Percentiles rank a stretch among this genome's conserved stretches.
phyloP scores from a whole-genome alignment of 371 early-diverging fungal genomes.

The Lichtheimia corymbifera region DNA sequence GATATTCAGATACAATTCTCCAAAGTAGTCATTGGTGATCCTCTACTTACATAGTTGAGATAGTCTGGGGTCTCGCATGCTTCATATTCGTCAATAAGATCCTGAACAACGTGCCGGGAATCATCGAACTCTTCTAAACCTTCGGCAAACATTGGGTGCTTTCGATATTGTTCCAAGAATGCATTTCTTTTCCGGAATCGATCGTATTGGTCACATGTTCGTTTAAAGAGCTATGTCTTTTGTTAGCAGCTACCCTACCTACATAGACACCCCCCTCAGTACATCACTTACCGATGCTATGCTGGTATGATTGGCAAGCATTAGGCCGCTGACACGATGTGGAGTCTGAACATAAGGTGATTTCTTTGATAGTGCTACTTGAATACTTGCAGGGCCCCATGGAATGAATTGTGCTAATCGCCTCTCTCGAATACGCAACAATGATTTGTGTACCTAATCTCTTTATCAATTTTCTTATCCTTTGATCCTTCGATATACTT shows the following conservation, averaged over 20 bases:
- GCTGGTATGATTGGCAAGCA: conserved; percentile 98
- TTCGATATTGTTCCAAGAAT: conserved; percentile 97
- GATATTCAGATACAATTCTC: too few relatives aligned
- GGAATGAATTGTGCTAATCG: conserved; percentile 97
- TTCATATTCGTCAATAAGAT: conserved; percentile 91
- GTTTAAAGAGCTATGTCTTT: conserved; percentile 77
- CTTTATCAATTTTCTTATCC: too few relatives aligned
- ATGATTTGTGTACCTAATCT: conserved; percentile 89
- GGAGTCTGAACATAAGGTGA: conserved; percentile 91
- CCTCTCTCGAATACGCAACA: conserved; percentile 93
- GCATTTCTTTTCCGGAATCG: conserved; percentile 96
- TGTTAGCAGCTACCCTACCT: neutral
- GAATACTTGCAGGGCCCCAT: conserved; percentile 99
- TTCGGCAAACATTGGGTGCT: conserved; percentile 81
- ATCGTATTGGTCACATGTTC: conserved; percentile 97
- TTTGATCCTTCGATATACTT: too few relatives aligned
- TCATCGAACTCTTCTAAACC: conserved; percentile 92
- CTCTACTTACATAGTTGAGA: conserved; percentile 43
- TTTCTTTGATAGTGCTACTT: conserved; percentile 92
- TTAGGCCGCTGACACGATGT: conserved; percentile 96
- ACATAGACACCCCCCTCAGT: neutral
- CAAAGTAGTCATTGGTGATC: too few relatives aligned
- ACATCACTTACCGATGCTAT: conserved; percentile 73
- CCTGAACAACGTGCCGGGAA: conserved; percentile 83
- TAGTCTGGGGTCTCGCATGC: conserved; percentile 94